These are phyloP conservation scores for sunflower (Helianthus annuus) DNA, from an alignment of 129 eudicot species.

Conservation along the genomic window DNA sequence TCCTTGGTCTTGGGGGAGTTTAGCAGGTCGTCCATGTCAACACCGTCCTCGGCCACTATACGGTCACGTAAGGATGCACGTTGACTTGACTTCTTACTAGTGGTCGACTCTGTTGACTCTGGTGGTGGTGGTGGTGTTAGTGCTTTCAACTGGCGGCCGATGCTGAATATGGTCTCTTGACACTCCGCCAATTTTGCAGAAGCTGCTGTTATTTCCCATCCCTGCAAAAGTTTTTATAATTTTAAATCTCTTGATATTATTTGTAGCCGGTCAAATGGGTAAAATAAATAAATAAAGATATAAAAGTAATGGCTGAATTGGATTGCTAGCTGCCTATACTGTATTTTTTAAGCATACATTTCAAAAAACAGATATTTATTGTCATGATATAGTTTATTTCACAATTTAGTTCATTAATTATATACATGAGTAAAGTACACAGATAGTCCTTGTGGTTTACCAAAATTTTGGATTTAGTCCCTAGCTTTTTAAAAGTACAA, in stretches of 20 bases:
- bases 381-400: not conserved
- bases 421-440: not conserved
- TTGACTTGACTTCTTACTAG: slow-evolving; percentile 28
- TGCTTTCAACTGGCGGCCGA: slow-evolving; percentile 79
- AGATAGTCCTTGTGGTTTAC: no score
- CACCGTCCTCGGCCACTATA: slow-evolving; percentile 61
- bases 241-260: not conserved
- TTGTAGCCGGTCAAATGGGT: not conserved
- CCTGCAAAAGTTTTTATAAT: slow-evolving; percentile 44
- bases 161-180: slow-evolving; percentile 70
- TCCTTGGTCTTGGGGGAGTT: slow-evolving; percentile 54
- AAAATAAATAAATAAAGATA: not conserved
- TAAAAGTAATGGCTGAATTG: not conserved
- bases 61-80: slow-evolving; percentile 71
- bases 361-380: not conserved
- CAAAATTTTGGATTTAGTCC: no score
- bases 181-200: slow-evolving; percentile 67
- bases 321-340: not conserved
- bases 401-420: not conserved
- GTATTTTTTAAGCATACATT: not conserved
- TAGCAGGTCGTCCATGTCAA: slow-evolving; percentile 26
- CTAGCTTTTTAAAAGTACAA: no score
- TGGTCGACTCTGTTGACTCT: slow-evolving; percentile 32
- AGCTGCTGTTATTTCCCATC: slow-evolving; percentile 63
- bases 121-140: slow-evolving; percentile 40